Evolutionary conservation across 371 early-diverging fungal species (phyloP).

Genomic region (Lichtheimia ramosa): DNA sequence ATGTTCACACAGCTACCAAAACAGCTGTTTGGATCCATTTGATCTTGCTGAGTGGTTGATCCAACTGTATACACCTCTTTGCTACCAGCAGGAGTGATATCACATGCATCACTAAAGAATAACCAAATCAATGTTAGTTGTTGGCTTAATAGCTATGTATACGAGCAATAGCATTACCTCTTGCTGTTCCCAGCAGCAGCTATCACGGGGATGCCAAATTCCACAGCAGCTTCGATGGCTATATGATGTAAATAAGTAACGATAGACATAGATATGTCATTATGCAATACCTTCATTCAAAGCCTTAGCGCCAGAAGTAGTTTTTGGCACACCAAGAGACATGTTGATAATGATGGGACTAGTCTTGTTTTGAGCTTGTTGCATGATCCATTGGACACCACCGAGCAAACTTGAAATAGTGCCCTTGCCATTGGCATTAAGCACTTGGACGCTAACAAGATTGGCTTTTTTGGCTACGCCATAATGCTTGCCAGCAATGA

Average conservation of each 20-base stretch:
- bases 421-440: constrained; percentile 67
- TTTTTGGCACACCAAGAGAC: constrained; percentile 50
- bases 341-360: constrained; percentile 56
- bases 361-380: constrained; percentile 31
- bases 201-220: constrained; percentile 56
- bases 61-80: constrained; percentile 69
- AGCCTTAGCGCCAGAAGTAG: constrained; percentile 13
- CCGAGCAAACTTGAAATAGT: constrained; percentile 64
- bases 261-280: not conserved
- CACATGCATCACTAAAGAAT: constrained; percentile 60
- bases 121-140: not conserved
- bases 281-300: constrained; percentile 19
- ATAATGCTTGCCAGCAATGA: constrained; percentile 70
- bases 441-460: constrained; percentile 85
- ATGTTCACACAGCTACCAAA: constrained; percentile 65
- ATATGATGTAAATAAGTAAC: not conserved
- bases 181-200: constrained; percentile 80
- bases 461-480: constrained; percentile 90
- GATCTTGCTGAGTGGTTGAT: constrained; percentile 53
- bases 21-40: constrained; percentile 47
- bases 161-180: not conserved
- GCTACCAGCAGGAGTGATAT: constrained; percentile 65
- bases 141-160: not conserved
- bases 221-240: constrained; percentile 50
- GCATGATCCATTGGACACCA: constrained; percentile 70